These are phyloP conservation scores for Yamadazyma philogaea DNA, from an alignment of 805 yeast species.

Conservation along the genomic window DNA sequence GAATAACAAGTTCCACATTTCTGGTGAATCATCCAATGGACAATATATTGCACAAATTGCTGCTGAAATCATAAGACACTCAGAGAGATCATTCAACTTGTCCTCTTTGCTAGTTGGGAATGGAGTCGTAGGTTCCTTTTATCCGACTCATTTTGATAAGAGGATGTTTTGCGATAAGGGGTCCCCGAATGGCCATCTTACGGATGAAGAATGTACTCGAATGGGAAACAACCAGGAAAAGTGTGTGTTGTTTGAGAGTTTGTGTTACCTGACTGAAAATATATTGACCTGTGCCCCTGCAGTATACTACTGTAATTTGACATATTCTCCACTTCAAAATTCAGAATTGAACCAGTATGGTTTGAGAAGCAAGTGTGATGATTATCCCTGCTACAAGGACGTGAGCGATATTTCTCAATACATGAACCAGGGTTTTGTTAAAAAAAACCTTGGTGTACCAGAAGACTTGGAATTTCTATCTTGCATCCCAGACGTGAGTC, in stretches of 20 bases:
- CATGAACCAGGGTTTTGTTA: constrained; percentile 50
- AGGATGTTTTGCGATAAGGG: constrained; percentile 82
- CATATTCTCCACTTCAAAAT: constrained; percentile 5
- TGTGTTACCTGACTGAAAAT: constrained; percentile 4
- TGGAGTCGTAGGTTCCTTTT: constrained; percentile 78
- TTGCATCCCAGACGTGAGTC: constrained; percentile 43
- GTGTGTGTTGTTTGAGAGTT: constrained; percentile 1
- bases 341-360: constrained; percentile 11
- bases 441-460: constrained; percentile 51
- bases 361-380: constrained; percentile 12
- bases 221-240: constrained; percentile 19
- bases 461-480: constrained; percentile 36
- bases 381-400: constrained; percentile 43
- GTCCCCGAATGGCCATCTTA: constrained; percentile 22
- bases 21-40: constrained; percentile 44
- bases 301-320: constrained; percentile 8
- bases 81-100: constrained; percentile 45
- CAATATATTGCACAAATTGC: constrained; percentile 44
- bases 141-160: constrained; percentile 68
- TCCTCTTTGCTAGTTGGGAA: constrained; percentile 86
- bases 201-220: constrained; percentile 23
- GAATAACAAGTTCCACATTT: constrained; percentile 27
- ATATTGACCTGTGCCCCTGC: constrained; percentile 8
- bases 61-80: constrained; percentile 35
- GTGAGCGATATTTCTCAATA: constrained; percentile 46